Evolutionary conservation across 1,284 basidiomycete species (phyloP).

Genomic region (Leccinum pachyderme): DNA sequence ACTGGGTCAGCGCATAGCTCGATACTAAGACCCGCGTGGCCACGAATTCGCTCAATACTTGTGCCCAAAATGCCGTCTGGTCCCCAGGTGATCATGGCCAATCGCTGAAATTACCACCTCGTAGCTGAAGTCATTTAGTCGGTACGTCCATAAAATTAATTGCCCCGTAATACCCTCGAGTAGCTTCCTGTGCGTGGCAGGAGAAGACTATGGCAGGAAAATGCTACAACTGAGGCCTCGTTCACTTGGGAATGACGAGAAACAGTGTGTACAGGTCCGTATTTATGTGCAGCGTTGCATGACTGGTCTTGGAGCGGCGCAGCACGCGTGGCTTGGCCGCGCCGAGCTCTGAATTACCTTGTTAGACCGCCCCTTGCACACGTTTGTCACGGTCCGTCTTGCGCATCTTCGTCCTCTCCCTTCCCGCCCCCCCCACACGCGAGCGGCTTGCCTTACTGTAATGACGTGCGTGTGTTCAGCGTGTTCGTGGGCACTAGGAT

Average conservation of each 20-base stretch:
- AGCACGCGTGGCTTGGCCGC: background rate
- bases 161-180: slow-evolving; percentile 20
- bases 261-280: background rate
- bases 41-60: too few relatives aligned
- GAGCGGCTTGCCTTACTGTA: background rate
- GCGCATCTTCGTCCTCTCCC: background rate
- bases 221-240: slow-evolving; percentile 10
- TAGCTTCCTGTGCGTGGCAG: slow-evolving; percentile 2
- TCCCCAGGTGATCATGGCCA: slow-evolving; percentile 10
- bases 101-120: slow-evolving; percentile 33
- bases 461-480: background rate
- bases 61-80: too few relatives aligned
- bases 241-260: slow-evolving; percentile 2
- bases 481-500: background rate
- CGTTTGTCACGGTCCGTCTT: background rate
- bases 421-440: background rate
- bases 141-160: slow-evolving; percentile 28
- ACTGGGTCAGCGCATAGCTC: too few relatives aligned
- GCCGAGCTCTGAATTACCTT: background rate
- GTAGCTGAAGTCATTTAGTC: slow-evolving; percentile 17
- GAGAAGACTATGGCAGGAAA: slow-evolving; percentile 12
- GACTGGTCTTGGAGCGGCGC: background rate
- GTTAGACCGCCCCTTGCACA: background rate
- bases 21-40: too few relatives aligned
- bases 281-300: background rate